Conservation (phyloP, 345 rosid species). For the Eutrema japonicum region DNA sequence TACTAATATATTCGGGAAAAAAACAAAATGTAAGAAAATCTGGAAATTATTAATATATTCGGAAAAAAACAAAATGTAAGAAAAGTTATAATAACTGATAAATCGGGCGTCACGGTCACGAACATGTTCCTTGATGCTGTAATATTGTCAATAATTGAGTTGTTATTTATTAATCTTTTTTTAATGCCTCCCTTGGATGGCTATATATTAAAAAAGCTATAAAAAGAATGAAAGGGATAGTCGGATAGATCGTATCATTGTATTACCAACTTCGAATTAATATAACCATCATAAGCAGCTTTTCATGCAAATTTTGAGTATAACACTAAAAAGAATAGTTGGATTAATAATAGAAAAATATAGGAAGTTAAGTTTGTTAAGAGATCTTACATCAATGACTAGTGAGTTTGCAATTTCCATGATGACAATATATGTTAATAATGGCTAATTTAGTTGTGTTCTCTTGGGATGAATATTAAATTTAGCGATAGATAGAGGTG, state of each 20-base stretch:
- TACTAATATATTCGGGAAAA: background rate
- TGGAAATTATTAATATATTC: background rate
- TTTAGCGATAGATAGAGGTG: background rate
- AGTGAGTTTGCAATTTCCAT: constrained; percentile 13
- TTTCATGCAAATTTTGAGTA: background rate
- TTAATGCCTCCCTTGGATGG: background rate
- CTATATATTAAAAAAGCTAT: background rate
- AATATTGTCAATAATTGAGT: constrained; percentile 34
- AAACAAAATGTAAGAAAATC: constrained; percentile 20
- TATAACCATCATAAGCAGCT: constrained; percentile 2
- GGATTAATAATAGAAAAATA: constrained; percentile 2
- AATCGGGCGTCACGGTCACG: constrained; percentile 25
- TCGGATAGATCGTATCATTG: background rate
- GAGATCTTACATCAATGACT: constrained; percentile 23
- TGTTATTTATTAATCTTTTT: background rate
- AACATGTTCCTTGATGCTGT: constrained; percentile 40
- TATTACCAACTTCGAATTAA: constrained; percentile 16
- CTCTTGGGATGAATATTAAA: constrained; percentile 7
- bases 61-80: constrained; percentile 20
- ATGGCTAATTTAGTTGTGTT: constrained; percentile 15
- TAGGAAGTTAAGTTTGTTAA: constrained; percentile 19
- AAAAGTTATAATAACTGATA: background rate
- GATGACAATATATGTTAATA: constrained; percentile 17
- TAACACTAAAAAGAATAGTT: background rate
- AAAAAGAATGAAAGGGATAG: background rate